These are phyloP conservation scores for Simplicillium aogashimaense DNA, from an alignment of 2,329 filamentous ascomycete species.

Conservation along the genomic window DNA sequence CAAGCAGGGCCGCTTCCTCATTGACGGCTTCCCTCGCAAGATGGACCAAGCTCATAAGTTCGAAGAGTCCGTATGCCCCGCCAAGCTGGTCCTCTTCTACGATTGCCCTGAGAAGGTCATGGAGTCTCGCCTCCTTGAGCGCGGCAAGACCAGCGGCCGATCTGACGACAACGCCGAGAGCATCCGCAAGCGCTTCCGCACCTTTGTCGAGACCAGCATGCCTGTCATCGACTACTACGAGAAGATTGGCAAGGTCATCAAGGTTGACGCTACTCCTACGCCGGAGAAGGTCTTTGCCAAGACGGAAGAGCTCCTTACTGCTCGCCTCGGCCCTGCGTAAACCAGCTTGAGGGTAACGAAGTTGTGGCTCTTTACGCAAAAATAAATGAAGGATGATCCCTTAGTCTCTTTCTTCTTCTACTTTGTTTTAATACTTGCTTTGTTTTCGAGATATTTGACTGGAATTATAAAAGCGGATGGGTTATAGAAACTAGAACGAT, in stretches of 20 bases:
- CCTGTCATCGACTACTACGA: slow-evolving; percentile 85
- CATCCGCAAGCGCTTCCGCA: slow-evolving; percentile 92
- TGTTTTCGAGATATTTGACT: neutral
- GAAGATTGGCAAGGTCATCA: slow-evolving; percentile 66
- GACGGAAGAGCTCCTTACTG: slow-evolving; percentile 39
- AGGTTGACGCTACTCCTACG: slow-evolving; percentile 59
- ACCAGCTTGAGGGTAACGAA: neutral
- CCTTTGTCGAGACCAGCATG: slow-evolving; percentile 94
- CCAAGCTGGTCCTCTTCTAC: slow-evolving; percentile 83
- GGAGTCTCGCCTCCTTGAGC: slow-evolving; percentile 72
- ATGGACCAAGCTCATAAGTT: slow-evolving; percentile 95
- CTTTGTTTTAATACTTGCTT: neutral
- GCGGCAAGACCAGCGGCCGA: slow-evolving; percentile 86
- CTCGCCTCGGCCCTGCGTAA: slow-evolving; percentile 27
- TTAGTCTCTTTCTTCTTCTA: neutral
- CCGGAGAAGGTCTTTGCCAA: slow-evolving; percentile 52
- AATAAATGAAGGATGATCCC: neutral
- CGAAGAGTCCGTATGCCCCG: slow-evolving; percentile 77
- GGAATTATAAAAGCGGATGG: neutral
- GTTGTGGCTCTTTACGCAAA: neutral
- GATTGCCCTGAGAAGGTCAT: slow-evolving; percentile 87
- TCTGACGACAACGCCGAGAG: slow-evolving; percentile 90
- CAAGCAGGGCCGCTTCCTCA: slow-evolving; percentile 61
- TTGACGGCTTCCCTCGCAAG: slow-evolving; percentile 85
- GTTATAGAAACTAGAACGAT: too few species aligned